A percentile compares a stretch with the other conserved stretches of the same genome.
Evolutionary conservation across 768 basidiomycete genomes (phyloP).

Genomic region (Lyophyllum decastes): DNA sequence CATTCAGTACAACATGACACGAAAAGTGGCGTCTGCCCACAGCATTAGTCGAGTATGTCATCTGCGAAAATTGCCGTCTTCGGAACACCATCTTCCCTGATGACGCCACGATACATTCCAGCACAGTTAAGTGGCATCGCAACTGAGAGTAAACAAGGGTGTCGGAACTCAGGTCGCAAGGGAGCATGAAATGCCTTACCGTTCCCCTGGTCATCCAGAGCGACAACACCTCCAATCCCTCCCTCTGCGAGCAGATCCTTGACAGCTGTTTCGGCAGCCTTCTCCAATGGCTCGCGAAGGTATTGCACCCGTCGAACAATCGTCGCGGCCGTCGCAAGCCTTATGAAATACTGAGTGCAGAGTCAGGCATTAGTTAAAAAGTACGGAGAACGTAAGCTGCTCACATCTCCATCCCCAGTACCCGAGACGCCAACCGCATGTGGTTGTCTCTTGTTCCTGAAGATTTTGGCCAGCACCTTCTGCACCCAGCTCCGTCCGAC

Average conservation of each 20-base stretch:
- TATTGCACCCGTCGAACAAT: slow-evolving; percentile 69
- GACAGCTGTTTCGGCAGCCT: slow-evolving; percentile 57
- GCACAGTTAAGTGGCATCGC: slow-evolving; percentile 73
- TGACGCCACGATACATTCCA: slow-evolving; percentile 84
- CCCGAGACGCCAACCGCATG: slow-evolving; percentile 75
- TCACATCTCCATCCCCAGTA: slow-evolving; percentile 83
- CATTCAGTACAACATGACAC: not conserved
- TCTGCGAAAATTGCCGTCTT: slow-evolving; percentile 79
- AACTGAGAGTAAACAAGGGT: slow-evolving; percentile 40
- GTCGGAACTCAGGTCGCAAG: not conserved
- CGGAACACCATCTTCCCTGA: slow-evolving; percentile 66
- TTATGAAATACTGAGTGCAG: slow-evolving; percentile 68
- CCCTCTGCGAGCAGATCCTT: slow-evolving; percentile 58
- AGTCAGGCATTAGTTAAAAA: slow-evolving; percentile 4
- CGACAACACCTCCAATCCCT: slow-evolving; percentile 76
- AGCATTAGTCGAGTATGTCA: slow-evolving; percentile 42
- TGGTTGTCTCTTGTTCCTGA: slow-evolving; percentile 28
- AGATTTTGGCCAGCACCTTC: slow-evolving; percentile 22
- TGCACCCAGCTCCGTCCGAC: slow-evolving; percentile 30
- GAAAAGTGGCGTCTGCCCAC: not conserved
- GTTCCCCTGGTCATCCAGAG: slow-evolving; percentile 68
- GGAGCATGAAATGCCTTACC: slow-evolving; percentile 38
- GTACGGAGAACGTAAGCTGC: slow-evolving; percentile 20
- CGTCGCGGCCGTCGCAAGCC: slow-evolving; percentile 64
- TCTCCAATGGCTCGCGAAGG: slow-evolving; percentile 52